Evolutionary conservation across 73 alveolate genomes (phyloP).

Genomic region (Blepharisma japonicum): DNA sequence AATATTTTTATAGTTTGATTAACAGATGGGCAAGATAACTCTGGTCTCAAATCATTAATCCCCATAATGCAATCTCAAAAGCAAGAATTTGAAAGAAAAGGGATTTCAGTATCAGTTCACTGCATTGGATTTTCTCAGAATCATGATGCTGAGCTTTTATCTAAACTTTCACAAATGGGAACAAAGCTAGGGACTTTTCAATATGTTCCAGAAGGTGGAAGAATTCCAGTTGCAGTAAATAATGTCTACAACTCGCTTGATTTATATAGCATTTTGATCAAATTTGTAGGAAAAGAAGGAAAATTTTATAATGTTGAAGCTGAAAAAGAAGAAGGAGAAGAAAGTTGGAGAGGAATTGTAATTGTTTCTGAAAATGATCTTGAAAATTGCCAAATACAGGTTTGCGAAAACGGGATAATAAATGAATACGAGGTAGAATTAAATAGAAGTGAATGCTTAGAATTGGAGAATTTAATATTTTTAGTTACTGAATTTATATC

Average conservation of each 20-base stretch:
- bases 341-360: not conserved
- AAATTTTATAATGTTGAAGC: not conserved
- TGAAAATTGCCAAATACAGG: not conserved
- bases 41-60: not conserved
- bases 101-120: not conserved
- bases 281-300: not conserved
- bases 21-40: not conserved
- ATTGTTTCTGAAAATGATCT: not conserved
- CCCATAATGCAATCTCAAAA: not conserved
- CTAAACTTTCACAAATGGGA: not conserved
- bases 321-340: not conserved
- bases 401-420: not conserved
- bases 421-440: not conserved
- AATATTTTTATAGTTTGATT: not conserved
- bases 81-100: not conserved
- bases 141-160: not conserved
- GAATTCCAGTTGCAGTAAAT: not conserved
- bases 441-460: not conserved
- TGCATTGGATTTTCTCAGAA: not conserved
- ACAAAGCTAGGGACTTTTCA: not conserved
- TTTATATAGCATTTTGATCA: not conserved
- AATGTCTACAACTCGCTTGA: not conserved
- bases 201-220: conserved; percentile 5
- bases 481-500: not conserved
- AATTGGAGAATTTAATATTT: not conserved